These are phyloP conservation scores for Pouteria campechiana DNA, from an alignment of 179 eudicot species.

Conservation along the genomic window DNA sequence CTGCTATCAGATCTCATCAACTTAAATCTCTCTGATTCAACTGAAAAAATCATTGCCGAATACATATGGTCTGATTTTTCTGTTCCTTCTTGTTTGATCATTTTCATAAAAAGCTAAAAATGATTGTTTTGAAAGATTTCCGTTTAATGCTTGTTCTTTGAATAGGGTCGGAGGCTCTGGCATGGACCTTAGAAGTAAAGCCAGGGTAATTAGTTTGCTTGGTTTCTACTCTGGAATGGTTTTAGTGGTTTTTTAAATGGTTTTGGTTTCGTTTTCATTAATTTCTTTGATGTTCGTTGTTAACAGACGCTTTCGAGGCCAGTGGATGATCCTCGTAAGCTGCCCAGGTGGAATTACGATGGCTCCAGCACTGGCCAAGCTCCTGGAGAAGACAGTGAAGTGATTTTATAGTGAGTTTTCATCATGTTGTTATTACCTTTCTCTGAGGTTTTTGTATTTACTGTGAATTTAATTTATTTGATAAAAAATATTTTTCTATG, in stretches of 20 bases:
- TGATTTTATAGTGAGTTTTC: constrained; percentile 32
- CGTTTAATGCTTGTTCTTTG: neutral
- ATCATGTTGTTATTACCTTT: neutral
- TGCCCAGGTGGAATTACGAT: constrained; percentile 47
- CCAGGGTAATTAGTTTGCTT: constrained; percentile 23
- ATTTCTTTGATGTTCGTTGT: neutral
- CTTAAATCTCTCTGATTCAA: constrained; percentile 34
- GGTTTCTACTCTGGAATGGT: neutral
- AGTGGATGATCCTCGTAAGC: constrained; percentile 21
- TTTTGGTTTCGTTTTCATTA: neutral
- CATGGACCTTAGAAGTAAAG: constrained; percentile 40
- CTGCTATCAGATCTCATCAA: constrained; percentile 40
- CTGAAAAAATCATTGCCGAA: constrained; percentile 48
- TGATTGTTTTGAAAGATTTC: neutral
- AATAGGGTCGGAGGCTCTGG: constrained; percentile 42
- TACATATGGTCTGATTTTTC: constrained; percentile 34
- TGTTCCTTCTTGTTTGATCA: neutral
- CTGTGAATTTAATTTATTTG: neutral
- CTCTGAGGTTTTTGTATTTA: neutral
- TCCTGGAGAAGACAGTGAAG: constrained; percentile 51
- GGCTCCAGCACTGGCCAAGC: constrained; percentile 58
- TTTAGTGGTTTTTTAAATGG: neutral
- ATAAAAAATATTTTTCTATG: neutral
- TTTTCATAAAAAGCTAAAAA: neutral
- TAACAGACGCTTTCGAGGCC: constrained; percentile 34